Evolutionary conservation across 2,329 filamentous ascomycete species (phyloP).

Genomic region (Ascochyta pisi): DNA sequence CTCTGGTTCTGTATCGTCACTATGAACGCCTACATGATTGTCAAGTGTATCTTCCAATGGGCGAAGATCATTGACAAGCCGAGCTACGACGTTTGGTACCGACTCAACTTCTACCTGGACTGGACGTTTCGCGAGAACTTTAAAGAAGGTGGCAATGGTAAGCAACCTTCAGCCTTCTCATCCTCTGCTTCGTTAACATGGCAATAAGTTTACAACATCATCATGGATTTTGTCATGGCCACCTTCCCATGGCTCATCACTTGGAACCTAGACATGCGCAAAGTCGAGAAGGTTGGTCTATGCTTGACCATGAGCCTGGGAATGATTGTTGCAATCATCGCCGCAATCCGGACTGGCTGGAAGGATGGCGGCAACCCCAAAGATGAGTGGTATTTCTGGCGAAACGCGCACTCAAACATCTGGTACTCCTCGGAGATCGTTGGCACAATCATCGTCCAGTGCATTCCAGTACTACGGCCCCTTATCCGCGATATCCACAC

Average conservation of each 20-base stretch:
- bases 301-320: slow-evolving; percentile 61
- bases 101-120: slow-evolving; percentile 56
- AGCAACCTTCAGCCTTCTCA: slow-evolving; percentile 20
- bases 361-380: slow-evolving; percentile 59
- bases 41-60: slow-evolving; percentile 60
- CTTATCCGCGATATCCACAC: slow-evolving; percentile 54
- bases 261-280: slow-evolving; percentile 57
- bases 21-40: slow-evolving; percentile 59
- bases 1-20: slow-evolving; percentile 59
- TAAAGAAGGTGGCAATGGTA: slow-evolving; percentile 61
- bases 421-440: slow-evolving; percentile 62
- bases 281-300: slow-evolving; percentile 58
- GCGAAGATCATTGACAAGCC: slow-evolving; percentile 54
- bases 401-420: slow-evolving; percentile 56
- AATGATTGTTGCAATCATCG: slow-evolving; percentile 58
- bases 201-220: slow-evolving; percentile 58
- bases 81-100: slow-evolving; percentile 57
- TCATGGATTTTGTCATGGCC: slow-evolving; percentile 62
- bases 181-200: slow-evolving; percentile 3
- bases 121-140: slow-evolving; percentile 52
- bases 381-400: slow-evolving; percentile 56
- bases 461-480: slow-evolving; percentile 60
- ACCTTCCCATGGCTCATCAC: slow-evolving; percentile 60
- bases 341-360: slow-evolving; percentile 58
- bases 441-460: slow-evolving; percentile 63